Evolutionary conservation across 1,284 basidiomycete species (phyloP).

Genomic region (Xanthoconium separans): DNA sequence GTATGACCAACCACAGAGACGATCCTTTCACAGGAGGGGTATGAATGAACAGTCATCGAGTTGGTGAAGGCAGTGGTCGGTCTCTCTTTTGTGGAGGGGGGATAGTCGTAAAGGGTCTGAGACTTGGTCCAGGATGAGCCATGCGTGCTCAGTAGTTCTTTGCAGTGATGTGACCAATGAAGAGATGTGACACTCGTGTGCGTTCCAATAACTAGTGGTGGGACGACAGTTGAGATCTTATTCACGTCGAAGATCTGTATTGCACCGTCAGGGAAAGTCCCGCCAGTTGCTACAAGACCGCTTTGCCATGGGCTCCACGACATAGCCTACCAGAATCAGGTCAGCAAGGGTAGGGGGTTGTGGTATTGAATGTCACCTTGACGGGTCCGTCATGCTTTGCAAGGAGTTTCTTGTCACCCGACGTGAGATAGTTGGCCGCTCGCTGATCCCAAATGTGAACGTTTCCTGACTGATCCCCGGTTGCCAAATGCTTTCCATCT

Average conservation of each 20-base stretch:
- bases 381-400: constrained; percentile 57
- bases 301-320: constrained; percentile 93
- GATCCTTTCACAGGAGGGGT: constrained; percentile 44
- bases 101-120: constrained; percentile 18
- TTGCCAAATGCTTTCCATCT: constrained; percentile 43
- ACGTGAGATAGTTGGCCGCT: constrained; percentile 33
- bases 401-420: constrained; percentile 36
- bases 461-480: constrained; percentile 41
- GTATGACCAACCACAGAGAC: constrained; percentile 34
- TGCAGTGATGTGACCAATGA: constrained; percentile 83
- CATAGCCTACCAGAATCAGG: constrained; percentile 57
- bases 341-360: neutral
- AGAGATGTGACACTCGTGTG: constrained; percentile 75
- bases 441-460: constrained; percentile 49
- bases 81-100: constrained; percentile 22
- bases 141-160: constrained; percentile 87
- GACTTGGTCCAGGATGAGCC: constrained; percentile 47
- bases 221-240: constrained; percentile 37
- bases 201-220: constrained; percentile 41
- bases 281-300: constrained; percentile 83
- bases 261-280: constrained; percentile 70
- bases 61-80: constrained; percentile 35
- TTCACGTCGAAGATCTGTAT: constrained; percentile 76
- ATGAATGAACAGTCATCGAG: constrained; percentile 56
- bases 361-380: constrained; percentile 43